Evolutionary conservation across 1,284 basidiomycete genomes (phyloP).

Genomic region (Sporisorium graminicola): DNA sequence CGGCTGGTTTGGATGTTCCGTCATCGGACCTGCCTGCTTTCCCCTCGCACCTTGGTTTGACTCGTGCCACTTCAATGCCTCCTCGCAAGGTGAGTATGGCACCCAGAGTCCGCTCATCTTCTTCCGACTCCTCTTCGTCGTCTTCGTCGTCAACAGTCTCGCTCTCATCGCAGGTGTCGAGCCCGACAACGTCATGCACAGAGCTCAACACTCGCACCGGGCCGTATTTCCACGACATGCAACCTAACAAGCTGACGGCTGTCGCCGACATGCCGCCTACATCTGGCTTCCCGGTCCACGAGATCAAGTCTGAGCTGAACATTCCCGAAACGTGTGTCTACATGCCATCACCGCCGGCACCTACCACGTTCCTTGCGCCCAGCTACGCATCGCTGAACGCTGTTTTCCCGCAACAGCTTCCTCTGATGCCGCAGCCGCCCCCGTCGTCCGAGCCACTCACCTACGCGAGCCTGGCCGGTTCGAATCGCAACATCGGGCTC

Average conservation of each 20-base stretch:
- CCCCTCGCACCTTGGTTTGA: conserved; percentile 21
- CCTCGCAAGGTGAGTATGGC: neutral
- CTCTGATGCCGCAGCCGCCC: neutral
- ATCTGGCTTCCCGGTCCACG: neutral
- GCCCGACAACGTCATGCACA: conserved; percentile 26
- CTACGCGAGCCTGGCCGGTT: conserved; percentile 16
- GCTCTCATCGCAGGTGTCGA: conserved; percentile 26
- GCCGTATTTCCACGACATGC: conserved; percentile 15
- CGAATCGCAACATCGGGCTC: conserved; percentile 21
- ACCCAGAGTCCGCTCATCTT: conserved; percentile 21
- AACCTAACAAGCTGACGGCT: neutral
- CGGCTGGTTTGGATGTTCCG: conserved; percentile 13
- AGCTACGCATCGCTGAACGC: conserved; percentile 13
- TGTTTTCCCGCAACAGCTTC: neutral
- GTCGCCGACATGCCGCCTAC: neutral
- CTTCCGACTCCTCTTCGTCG: conserved; percentile 25
- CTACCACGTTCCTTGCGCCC: neutral
- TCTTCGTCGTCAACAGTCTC: conserved; percentile 14
- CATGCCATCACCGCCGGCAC: conserved; percentile 6
- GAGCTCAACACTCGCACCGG: conserved; percentile 30
- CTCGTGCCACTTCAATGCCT: neutral
- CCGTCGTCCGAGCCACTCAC: conserved; percentile 25
- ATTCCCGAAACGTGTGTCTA: conserved; percentile 1
- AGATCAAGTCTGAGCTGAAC: conserved; percentile 1
- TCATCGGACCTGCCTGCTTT: conserved; percentile 6